Evolutionary conservation across 345 rosid genomes (phyloP).

Genomic region (Salix suchowensis): DNA sequence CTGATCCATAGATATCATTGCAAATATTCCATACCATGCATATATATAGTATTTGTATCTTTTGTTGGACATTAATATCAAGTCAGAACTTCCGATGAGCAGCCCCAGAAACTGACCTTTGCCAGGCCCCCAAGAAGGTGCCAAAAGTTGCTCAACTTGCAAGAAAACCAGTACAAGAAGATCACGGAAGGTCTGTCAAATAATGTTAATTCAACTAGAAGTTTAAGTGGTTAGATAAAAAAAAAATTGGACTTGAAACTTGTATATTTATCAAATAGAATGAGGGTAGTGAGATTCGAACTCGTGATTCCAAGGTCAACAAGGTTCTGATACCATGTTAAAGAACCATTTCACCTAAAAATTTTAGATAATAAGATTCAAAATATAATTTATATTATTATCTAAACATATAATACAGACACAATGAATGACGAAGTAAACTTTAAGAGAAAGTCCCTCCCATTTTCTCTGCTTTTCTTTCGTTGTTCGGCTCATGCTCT

Average conservation of each 20-base stretch:
- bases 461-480: conserved; percentile 7
- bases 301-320: accelerated
- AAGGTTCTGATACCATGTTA: no score
- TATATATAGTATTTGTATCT: neutral
- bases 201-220: neutral
- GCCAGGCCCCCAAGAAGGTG: neutral
- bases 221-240: no score
- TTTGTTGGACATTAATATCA: neutral
- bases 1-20: neutral
- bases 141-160: conserved; percentile 9
- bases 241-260: no score
- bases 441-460: conserved; percentile 3
- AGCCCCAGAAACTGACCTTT: neutral
- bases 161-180: neutral
- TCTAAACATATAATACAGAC: neutral
- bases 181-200: conserved; percentile 10
- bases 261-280: no score
- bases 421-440: neutral
- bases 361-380: accelerated
- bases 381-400: no score
- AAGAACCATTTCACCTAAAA: accelerated
- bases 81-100: neutral
- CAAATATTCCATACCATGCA: neutral
- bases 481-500: neutral
- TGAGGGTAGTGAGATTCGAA: no score